A percentile compares a stretch with the other conserved stretches of the same genome.
Conservation (phyloP, 805 yeast genomes). For the Ogataea trehalophila region DNA sequence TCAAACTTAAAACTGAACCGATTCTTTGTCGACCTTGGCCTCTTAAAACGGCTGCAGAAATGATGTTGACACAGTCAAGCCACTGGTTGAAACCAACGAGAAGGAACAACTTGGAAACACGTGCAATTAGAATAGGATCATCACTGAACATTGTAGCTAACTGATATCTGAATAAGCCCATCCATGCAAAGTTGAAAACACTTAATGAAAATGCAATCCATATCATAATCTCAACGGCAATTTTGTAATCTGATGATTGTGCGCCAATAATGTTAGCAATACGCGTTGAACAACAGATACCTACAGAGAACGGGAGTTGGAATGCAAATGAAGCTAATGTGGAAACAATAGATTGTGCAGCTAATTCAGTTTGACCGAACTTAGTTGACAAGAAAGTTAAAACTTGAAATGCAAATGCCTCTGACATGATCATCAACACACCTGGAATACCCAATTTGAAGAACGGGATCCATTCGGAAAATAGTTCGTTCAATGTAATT, state of each 20-base stretch:
- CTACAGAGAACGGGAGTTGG: slow-evolving; percentile 48
- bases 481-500: slow-evolving; percentile 27
- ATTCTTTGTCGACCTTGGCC: slow-evolving; percentile 53
- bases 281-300: slow-evolving; percentile 48
- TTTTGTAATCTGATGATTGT: slow-evolving; percentile 32
- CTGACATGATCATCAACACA: slow-evolving; percentile 51
- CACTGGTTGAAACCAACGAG: slow-evolving; percentile 49
- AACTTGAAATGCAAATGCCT: slow-evolving; percentile 51
- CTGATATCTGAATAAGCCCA: slow-evolving; percentile 32
- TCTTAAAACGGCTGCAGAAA: slow-evolving; percentile 43
- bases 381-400: slow-evolving; percentile 45
- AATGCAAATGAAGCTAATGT: slow-evolving; percentile 45
- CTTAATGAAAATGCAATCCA: slow-evolving; percentile 30
- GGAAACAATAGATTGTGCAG: slow-evolving; percentile 48
- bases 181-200: slow-evolving; percentile 33
- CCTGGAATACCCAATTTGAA: slow-evolving; percentile 47
- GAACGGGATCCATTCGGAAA: slow-evolving; percentile 39
- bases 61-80: slow-evolving; percentile 42
- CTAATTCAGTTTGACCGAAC: slow-evolving; percentile 43
- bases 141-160: slow-evolving; percentile 39
- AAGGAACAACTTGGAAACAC: slow-evolving; percentile 37
- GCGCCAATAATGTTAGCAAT: slow-evolving; percentile 53
- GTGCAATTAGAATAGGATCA: slow-evolving; percentile 33
- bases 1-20: slow-evolving; percentile 43
- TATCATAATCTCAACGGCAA: slow-evolving; percentile 36